Evolutionary conservation across 2,329 filamentous ascomycete genomes (phyloP), one percentile per base, ranked within the genome.

Genomic region (Cordyceps javanica): DNA sequence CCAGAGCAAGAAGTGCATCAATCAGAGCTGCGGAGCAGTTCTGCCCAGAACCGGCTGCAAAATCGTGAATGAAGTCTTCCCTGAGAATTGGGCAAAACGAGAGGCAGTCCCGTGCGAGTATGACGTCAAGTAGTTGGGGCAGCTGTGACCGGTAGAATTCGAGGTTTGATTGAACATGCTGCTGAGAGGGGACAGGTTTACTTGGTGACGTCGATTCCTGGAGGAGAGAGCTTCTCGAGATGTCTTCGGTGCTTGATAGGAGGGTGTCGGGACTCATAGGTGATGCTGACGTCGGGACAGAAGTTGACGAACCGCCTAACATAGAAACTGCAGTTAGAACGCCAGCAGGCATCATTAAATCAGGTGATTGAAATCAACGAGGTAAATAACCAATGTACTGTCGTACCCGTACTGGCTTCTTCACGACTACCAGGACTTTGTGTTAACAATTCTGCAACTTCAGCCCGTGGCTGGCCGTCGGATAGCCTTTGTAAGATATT

Each of bases 381-480:
- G 7, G 1, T 8, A 42, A 23, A 2, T 21, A 21, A 11, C 2
- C n/a, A n/a, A 9, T 26, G 9, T 28, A 1, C 21, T 32, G 14
- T 38, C 39, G 11, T 51, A 57, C 46, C 45, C 2, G 16, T 32
- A 8, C 34, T 49, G 23, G 19, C 14, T 32, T 6, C 19, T 5
- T 32, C 16, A 23, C 14, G 21, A 9, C 36, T 23, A 3, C 26
- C 26, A 2, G 9, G 8, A 2, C 41, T 34, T 32, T 44, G 45
- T 3, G 46, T 23, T 3, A 57, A 14, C 45, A 57, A 34, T 16
- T 39, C 46, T 5, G 28, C 55, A 1, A 57, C 46, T 14, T 57
- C 55, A 25, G 55, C 45, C 9, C 36, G 55, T 2, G 55, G 21
- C 19, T 57, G 55, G 36, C 55, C 45, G 11, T 57, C 38, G 7